Percentiles rank a stretch among this genome's conserved stretches.
Conservation (phyloP, 176 grass and related monocot genomes). For the Rhynchospora pubera region DNA sequence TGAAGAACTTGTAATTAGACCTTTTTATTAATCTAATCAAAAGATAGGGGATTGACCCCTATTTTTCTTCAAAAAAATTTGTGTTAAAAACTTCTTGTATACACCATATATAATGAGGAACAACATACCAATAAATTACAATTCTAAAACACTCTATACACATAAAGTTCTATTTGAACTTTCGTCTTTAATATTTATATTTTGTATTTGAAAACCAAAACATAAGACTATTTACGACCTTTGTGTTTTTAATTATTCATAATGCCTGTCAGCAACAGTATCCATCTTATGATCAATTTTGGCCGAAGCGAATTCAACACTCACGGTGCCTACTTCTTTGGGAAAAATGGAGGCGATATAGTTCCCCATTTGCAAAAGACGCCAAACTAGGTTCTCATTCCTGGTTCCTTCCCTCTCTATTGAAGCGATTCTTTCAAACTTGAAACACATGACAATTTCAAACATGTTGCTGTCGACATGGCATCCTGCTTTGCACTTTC, state of each 20-base stretch:
- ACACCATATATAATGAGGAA: background rate
- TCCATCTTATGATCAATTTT: background rate
- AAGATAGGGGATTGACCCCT: no score
- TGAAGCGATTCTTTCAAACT: conserved; percentile 3
- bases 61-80: no score
- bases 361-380: background rate
- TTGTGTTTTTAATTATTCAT: background rate
- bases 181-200: background rate
- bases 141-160: background rate
- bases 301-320: background rate
- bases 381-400: background rate
- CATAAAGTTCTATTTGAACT: background rate
- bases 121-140: background rate
- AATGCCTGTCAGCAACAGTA: background rate
- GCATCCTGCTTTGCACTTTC: background rate
- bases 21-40: no score
- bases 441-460: conserved; percentile 9
- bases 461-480: background rate
- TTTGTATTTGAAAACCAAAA: background rate
- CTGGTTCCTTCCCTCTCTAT: background rate
- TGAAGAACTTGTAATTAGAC: no score
- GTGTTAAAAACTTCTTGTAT: no score
- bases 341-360: background rate
- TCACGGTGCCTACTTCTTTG: background rate
- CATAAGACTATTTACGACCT: background rate